phyloP scores from a whole-genome alignment of 176 grass and related monocot genomes.

The Canna indica region DNA sequence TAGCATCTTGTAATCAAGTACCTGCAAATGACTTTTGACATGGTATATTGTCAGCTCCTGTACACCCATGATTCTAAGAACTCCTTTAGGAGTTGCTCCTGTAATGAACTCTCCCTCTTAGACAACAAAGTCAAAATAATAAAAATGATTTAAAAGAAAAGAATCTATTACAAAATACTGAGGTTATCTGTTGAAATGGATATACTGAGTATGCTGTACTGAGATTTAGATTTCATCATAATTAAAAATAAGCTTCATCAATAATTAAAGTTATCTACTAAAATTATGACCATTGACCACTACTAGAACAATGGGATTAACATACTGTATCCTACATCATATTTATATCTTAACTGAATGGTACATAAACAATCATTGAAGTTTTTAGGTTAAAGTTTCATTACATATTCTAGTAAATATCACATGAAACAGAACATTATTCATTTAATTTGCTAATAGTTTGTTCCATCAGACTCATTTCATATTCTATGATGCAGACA shows the following conservation, averaged over 20 bases:
- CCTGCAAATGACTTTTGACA: constrained; percentile 41
- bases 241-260: neutral
- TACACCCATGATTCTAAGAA: constrained; percentile 39
- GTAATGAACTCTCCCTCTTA: neutral
- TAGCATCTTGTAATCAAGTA: constrained; percentile 4
- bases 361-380: neutral
- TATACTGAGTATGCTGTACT: neutral
- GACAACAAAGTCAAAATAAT: neutral
- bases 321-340: neutral
- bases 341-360: neutral
- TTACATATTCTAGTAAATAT: neutral
- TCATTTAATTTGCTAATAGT: neutral
- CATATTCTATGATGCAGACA: neutral
- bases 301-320: neutral
- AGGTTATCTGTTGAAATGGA: neutral
- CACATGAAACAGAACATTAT: neutral
- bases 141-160: neutral
- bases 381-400: neutral
- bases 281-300: neutral
- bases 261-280: neutral
- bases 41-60: constrained; percentile 36
- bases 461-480: neutral
- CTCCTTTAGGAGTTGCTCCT: constrained; percentile 41
- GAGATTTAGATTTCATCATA: neutral
- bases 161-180: neutral